Base-by-base conservation (phyloP, 805 yeast genomes). In the Candida nitratophila region DNA sequence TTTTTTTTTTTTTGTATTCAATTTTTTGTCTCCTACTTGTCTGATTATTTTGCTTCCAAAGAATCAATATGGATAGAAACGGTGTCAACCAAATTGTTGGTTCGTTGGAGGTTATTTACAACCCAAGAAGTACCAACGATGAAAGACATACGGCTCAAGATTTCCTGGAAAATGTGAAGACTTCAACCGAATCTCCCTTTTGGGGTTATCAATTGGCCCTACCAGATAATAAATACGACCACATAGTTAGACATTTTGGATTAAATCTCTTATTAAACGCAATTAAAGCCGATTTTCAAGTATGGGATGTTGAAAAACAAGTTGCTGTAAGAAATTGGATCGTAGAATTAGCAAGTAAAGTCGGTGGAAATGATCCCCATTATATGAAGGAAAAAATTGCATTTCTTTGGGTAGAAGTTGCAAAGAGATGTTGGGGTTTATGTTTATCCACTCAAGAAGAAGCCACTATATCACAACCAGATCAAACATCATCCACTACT, bases 181-280 rank as follows among this genome's bases (percentile, higher is more conserved):
- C 71, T 37, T 81, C 83, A 48, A 85, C 82, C 10, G 95, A 90
- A 58, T 82, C 95, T 19, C 97, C 99, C 0, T 77, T 69, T 48
- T 88, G 96, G 90, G 97, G 97, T 3, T 91, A 83, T 63, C 88
- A 85, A 60, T 72, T 93, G 46, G 88, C 96, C 1, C 59, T 77
- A 22, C 77, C 77, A 1, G 76, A 79, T 60, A 68, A 77, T 65
- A 68, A 80, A 51, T 69, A 76, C 37, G 77, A 83, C 57, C 76
- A 71, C 50, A 79, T 87, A 24, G 89, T 90, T 21, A 79, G 96
- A 48, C 97, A 95, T 63, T 93, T 81, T 61, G 99, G 99, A 0
- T 68, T 93, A 34, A 81, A 91, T 16, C 65, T 93, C 48, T 65
- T 93, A 27, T 87, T 88, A 51, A 71, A 80, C 53, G 78, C 96